Conservation (phyloP, 2,329 filamentous ascomycete genomes). For the Botrytis byssoidea region DNA sequence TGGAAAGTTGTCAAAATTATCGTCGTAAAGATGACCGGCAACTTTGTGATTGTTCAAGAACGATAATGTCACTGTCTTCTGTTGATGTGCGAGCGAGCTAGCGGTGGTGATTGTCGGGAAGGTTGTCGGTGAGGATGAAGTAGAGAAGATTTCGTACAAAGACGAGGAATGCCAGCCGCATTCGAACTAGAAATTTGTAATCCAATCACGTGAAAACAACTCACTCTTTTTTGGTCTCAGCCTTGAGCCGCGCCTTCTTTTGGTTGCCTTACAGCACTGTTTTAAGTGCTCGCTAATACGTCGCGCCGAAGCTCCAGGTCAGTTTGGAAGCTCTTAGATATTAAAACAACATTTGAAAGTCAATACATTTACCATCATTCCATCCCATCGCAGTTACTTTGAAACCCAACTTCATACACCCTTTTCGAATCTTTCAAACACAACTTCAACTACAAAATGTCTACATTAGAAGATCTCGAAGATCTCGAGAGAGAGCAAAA, state of each 20-base stretch:
- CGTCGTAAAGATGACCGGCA: slow-evolving; percentile 41
- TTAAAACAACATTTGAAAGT: slow-evolving; percentile 22
- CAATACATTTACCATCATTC: slow-evolving; percentile 9
- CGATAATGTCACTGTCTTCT: slow-evolving; percentile 39
- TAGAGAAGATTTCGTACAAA: slow-evolving; percentile 24
- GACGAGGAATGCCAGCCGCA: slow-evolving; percentile 20
- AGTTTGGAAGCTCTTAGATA: slow-evolving; percentile 28
- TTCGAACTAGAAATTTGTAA: slow-evolving; percentile 3
- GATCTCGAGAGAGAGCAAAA: slow-evolving; percentile 70
- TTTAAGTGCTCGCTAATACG: slow-evolving; percentile 20
- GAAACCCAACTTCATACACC: background rate
- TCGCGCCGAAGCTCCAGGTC: slow-evolving; percentile 29
- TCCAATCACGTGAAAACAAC: background rate
- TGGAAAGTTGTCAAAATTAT: slow-evolving; percentile 38
- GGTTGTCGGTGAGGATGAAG: slow-evolving; percentile 23
- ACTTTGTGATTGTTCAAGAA: slow-evolving; percentile 37
- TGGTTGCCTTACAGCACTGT: slow-evolving; percentile 21
- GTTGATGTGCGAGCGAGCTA: slow-evolving; percentile 32
- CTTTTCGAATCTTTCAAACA: slow-evolving; percentile 3
- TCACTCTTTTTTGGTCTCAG: background rate
- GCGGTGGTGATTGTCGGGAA: slow-evolving; percentile 15
- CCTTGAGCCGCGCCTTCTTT: slow-evolving; percentile 22
- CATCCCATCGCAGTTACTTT: slow-evolving; percentile 5
- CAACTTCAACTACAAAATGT: slow-evolving; percentile 52
- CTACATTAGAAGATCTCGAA: slow-evolving; percentile 74